These are phyloP conservation scores for Barnettozyma californica DNA, from an alignment of 805 yeast genomes.

Conservation along the genomic window DNA sequence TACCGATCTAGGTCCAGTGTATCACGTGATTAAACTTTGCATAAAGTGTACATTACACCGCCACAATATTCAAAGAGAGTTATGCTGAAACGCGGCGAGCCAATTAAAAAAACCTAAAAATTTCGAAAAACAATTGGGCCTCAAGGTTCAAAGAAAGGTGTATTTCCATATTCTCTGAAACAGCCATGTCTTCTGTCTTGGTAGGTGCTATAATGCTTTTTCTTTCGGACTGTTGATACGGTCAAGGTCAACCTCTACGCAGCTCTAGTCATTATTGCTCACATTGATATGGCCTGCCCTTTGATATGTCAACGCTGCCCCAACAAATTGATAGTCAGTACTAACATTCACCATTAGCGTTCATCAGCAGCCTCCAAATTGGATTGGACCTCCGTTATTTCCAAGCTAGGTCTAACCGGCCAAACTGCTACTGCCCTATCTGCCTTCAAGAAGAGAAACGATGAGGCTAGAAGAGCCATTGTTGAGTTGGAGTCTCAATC, in stretches of 20 bases:
- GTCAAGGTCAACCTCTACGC: background rate
- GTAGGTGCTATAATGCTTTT: constrained; percentile 4
- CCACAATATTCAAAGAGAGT: background rate
- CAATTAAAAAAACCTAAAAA: constrained; percentile 8
- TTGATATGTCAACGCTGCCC: background rate
- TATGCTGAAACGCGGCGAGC: constrained; percentile 2
- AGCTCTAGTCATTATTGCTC: background rate
- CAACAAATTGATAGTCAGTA: constrained; percentile 2
- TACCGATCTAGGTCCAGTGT: background rate
- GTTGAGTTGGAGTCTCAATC: constrained; percentile 67
- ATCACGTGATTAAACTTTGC: constrained; percentile 1
- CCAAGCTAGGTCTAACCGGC: constrained; percentile 89
- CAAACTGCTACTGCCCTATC: constrained; percentile 83
- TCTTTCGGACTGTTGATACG: background rate
- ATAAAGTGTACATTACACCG: constrained; percentile 1
- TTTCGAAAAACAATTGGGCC: background rate
- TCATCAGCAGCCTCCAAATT: constrained; percentile 71
- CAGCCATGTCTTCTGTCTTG: constrained; percentile 15
- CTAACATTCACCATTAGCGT: constrained; percentile 31
- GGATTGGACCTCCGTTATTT: constrained; percentile 91
- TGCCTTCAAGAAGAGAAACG: constrained; percentile 96
- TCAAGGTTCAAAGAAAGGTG: background rate
- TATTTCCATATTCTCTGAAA: background rate
- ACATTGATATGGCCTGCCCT: background rate
- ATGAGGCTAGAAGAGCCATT: constrained; percentile 87